phyloP scores from a whole-genome alignment of 2,329 filamentous ascomycete species.

The Botrytis tulipae region DNA sequence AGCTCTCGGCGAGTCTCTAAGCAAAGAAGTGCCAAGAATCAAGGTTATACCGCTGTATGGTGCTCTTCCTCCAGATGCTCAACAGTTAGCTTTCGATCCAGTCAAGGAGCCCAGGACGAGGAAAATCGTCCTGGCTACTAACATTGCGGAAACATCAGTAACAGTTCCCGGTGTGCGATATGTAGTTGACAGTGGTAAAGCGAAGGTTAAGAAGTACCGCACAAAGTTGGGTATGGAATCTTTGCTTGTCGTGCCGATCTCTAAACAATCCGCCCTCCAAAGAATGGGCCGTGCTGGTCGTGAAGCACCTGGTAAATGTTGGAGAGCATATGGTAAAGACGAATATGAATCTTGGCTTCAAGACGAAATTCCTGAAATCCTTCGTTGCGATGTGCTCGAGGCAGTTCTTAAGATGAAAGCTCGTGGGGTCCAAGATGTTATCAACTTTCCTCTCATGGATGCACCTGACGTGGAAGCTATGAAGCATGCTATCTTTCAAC shows the following conservation, averaged over 20 bases:
- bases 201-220: slow-evolving; percentile 90
- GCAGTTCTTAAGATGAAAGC: slow-evolving; percentile 93
- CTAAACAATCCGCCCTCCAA: slow-evolving; percentile 89
- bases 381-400: slow-evolving; percentile 83
- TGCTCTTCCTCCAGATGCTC: slow-evolving; percentile 79
- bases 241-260: slow-evolving; percentile 84
- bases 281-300: slow-evolving; percentile 87
- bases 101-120: slow-evolving; percentile 69
- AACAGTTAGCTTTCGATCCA: slow-evolving; percentile 81
- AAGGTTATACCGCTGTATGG: slow-evolving; percentile 81
- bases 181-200: slow-evolving; percentile 90
- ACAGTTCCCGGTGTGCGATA: slow-evolving; percentile 91
- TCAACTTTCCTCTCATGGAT: slow-evolving; percentile 83
- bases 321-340: slow-evolving; percentile 79
- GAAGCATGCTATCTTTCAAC: slow-evolving; percentile 76
- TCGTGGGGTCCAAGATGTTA: slow-evolving; percentile 76
- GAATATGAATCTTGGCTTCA: slow-evolving; percentile 69
- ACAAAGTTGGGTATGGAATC: slow-evolving; percentile 84
- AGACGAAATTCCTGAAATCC: slow-evolving; percentile 80
- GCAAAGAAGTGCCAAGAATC: slow-evolving; percentile 70
- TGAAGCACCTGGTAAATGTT: slow-evolving; percentile 89
- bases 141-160: slow-evolving; percentile 98
- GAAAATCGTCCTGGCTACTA: slow-evolving; percentile 90
- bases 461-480: slow-evolving; percentile 73
- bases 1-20: slow-evolving; percentile 71